phyloP scores from a whole-genome alignment of 1,139 yeast genomes.

The Geotrichum restrictum region DNA sequence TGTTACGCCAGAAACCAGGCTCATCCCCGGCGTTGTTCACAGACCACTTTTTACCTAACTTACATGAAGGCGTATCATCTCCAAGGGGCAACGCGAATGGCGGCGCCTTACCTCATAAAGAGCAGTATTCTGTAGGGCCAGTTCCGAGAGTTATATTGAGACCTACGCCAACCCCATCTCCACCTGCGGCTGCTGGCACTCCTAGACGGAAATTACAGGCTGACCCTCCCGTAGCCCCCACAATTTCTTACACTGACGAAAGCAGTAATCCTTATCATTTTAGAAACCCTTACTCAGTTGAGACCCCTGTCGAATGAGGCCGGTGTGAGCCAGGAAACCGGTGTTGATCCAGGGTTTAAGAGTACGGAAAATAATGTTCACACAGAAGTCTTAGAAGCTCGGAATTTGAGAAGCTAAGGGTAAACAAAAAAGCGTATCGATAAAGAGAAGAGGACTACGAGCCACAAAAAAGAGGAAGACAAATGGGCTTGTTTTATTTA shows the following conservation, averaged over 20 bases:
- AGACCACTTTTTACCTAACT: neutral
- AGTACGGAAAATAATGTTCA: too few species aligned
- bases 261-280: neutral
- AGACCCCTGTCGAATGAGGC: neutral
- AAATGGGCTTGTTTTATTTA: too few species aligned
- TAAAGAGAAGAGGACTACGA: too few species aligned
- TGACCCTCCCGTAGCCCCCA: neutral
- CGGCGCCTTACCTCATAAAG: neutral
- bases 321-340: too few species aligned
- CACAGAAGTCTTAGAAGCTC: too few species aligned
- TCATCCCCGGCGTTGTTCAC: neutral
- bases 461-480: too few species aligned
- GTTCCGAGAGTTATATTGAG: neutral
- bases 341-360: too few species aligned
- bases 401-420: too few species aligned
- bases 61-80: neutral
- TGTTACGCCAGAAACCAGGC: neutral
- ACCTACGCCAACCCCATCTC: constrained; percentile 1
- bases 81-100: too few species aligned
- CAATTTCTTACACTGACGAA: neutral
- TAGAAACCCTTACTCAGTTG: neutral
- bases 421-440: too few species aligned
- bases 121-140: neutral
- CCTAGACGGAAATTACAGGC: neutral
- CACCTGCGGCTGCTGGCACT: neutral